A percentile compares a stretch with the other conserved stretches of the same genome.
Conservation (phyloP, 306 rosid species). For the Rubus parviflorus region DNA sequence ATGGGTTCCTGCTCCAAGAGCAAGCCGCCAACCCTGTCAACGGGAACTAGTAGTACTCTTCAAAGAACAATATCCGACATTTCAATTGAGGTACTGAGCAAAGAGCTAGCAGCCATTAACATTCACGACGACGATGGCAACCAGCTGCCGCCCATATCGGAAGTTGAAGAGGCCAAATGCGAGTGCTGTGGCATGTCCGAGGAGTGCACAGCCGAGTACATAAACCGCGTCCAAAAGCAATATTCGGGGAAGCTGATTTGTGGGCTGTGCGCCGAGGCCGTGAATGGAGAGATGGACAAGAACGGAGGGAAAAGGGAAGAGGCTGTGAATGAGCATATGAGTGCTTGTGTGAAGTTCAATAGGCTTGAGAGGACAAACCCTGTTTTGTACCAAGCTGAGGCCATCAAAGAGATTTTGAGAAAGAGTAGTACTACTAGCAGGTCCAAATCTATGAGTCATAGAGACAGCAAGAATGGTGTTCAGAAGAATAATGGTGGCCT, state of each 20-base stretch:
- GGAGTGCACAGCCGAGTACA: conserved; percentile 57
- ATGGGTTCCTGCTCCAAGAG: conserved; percentile 17
- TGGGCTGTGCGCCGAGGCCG: conserved; percentile 60
- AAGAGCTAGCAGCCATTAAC: conserved; percentile 18
- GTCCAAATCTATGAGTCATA: conserved; percentile 31
- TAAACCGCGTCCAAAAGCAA: conserved; percentile 29
- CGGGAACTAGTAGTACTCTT: conserved; percentile 24
- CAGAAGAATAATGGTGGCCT: not conserved
- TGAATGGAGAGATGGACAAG: conserved; percentile 53
- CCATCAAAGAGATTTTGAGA: conserved; percentile 52
- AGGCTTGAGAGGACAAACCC: conserved; percentile 48
- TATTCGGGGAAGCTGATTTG: conserved; percentile 52
- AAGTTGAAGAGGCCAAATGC: conserved; percentile 47
- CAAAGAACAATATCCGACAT: conserved; percentile 51
- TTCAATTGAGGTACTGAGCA: conserved; percentile 21
- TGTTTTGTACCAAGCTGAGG: conserved; percentile 50
- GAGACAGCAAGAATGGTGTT: conserved; percentile 13
- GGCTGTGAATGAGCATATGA: conserved; percentile 50
- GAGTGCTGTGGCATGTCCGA: conserved; percentile 71
- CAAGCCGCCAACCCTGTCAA: conserved; percentile 24
- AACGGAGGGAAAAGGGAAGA: conserved; percentile 45
- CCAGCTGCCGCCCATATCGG: conserved; percentile 25
- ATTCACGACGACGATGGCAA: not conserved
- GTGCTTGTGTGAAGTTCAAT: conserved; percentile 53
- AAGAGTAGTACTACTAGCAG: conserved; percentile 25